These are phyloP conservation scores for Prunus armeniaca DNA, from an alignment of 306 rosid genomes.

Conservation along the genomic window DNA sequence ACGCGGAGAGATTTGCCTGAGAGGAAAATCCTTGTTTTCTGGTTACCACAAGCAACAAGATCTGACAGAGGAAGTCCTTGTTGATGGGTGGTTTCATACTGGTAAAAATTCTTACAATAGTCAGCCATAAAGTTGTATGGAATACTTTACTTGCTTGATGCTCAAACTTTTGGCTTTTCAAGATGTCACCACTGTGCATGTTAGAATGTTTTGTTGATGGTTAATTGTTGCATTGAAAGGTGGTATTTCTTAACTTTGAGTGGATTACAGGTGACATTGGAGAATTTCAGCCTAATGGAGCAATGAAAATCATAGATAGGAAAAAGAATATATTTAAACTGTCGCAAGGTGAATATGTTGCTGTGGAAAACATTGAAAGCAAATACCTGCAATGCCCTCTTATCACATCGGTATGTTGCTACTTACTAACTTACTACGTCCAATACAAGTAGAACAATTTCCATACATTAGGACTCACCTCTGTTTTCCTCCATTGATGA, in stretches of 20 bases:
- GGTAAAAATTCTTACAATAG: constrained; percentile 41
- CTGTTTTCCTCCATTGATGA: neutral
- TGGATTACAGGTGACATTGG: constrained; percentile 84
- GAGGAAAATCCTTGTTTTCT: constrained; percentile 71
- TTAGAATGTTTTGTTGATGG: neutral
- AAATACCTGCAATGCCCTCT: constrained; percentile 72
- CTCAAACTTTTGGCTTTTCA: neutral
- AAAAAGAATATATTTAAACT: constrained; percentile 88
- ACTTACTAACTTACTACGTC: constrained; percentile 22
- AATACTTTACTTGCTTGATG: neutral
- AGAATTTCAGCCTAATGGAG: constrained; percentile 86
- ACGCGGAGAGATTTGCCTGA: constrained; percentile 83
- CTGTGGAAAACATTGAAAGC: constrained; percentile 85
- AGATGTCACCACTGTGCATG: neutral
- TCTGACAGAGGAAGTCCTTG: constrained; percentile 66
- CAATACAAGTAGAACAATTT: neutral
- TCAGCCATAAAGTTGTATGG: neutral
- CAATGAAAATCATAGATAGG: constrained; percentile 89
- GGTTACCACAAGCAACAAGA: constrained; percentile 85
- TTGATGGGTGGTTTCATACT: constrained; percentile 99
- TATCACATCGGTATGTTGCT: constrained; percentile 62
- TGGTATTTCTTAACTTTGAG: constrained; percentile 16
- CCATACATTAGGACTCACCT: neutral
- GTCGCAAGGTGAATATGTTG: constrained; percentile 93
- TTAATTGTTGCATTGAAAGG: neutral